Base-by-base conservation (phyloP, 2,329 filamentous ascomycete genomes). In the Pestalotiopsis sp. region DNA sequence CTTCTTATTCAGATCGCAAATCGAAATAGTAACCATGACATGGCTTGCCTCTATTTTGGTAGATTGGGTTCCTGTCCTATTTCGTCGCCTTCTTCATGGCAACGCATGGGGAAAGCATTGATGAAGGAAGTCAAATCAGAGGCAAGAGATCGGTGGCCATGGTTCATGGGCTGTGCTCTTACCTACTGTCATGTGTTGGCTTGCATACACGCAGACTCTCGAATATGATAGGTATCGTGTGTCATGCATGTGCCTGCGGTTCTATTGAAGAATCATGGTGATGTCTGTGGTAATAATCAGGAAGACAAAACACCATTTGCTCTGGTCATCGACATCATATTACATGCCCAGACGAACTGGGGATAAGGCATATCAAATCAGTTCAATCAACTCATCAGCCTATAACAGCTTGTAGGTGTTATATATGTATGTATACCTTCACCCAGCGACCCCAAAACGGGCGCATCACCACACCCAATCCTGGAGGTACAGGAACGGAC, bases 371-470 rank as follows among this genome's bases (percentile, higher is more conserved):
- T 23, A 23, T 52, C 14, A 52, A 52, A 52, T n/a, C 66, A 70
- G 20, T 52, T n/a, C n/a, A 17, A 20, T 52, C 45, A 52, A 23
- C 31, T 7, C 7, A 36, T 9, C 31, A 36, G 5, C 31, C 31
- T 45, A 52, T 23, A n/a, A 14, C 20, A 52, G 17, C 17, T 52
- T 17, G 45, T 23, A 52, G 45, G 45, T 69, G 68, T 65, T 71
- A 72, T 72, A 68, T 13, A 69, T 66, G 64, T 71, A 70, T 49
- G 23, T 70, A 71, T 70, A 64, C 56, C 66, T 64, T 70, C 59
- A 67, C 68, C 66, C 66, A 69, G 66, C 68, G 68, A 41, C 52
- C 69, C 67, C 70, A 68, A 71, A 52, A 49, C 17, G 7, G 45
- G 45, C 6, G 45, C 45, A 52, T 52, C 45, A 52, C 7, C 45